Conservation (phyloP, 345 rosid species). For the Erucastrum elatum region DNA sequence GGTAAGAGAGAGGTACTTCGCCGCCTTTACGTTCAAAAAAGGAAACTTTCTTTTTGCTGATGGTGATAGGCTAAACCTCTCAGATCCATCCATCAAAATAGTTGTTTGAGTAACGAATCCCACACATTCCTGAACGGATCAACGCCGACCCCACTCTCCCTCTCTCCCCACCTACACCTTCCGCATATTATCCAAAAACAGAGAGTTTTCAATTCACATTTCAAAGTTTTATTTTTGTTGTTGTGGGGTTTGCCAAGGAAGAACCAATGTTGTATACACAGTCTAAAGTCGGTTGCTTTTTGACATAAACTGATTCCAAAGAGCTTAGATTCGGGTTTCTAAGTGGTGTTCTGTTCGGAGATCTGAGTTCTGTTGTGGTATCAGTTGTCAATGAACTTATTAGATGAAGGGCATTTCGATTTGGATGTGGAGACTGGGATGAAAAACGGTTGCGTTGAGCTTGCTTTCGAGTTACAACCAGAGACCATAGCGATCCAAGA, state of each 20-base stretch:
- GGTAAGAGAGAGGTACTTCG: neutral
- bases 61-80: neutral
- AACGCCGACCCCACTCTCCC: neutral
- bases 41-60: neutral
- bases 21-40: neutral
- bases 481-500: conserved; percentile 61
- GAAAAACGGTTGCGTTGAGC: conserved; percentile 41
- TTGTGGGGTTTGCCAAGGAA: no score
- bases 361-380: neutral
- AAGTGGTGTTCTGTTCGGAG: conserved; percentile 1
- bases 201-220: neutral
- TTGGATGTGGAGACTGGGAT: conserved; percentile 56
- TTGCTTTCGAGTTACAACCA: conserved; percentile 49
- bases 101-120: neutral
- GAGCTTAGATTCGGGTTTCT: neutral
- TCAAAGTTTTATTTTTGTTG: no score
- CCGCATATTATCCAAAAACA: neutral
- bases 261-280: neutral
- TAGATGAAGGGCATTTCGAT: conserved; percentile 61
- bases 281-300: neutral
- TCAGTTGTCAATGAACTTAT: conserved; percentile 55
- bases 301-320: neutral
- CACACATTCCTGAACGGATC: conserved; percentile 6
- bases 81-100: conserved; percentile 5
- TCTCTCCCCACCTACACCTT: neutral